Evolutionary conservation across 352 stramenopile species (phyloP).

Genomic region (Phytophthora fragariae): DNA sequence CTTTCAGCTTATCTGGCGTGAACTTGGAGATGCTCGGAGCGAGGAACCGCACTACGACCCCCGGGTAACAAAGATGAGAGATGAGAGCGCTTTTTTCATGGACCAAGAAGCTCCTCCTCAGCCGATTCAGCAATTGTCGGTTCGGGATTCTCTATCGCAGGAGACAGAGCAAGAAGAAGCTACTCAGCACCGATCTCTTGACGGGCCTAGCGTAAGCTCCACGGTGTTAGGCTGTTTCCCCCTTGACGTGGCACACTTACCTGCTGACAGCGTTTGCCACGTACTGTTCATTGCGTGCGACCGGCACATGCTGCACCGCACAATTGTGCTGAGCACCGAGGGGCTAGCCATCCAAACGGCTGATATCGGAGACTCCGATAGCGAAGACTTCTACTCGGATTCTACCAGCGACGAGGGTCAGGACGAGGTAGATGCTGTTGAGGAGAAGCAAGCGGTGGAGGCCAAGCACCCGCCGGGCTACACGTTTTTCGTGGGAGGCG

Average conservation of each 20-base stretch:
- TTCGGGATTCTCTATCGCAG: slow-evolving; percentile 5
- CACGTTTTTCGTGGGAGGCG: slow-evolving; percentile 60
- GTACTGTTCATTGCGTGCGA: slow-evolving; percentile 72
- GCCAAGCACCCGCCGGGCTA: slow-evolving; percentile 34
- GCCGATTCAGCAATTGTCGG: slow-evolving; percentile 12
- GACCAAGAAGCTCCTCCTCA: slow-evolving; percentile 40
- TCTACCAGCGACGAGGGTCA: slow-evolving; percentile 30
- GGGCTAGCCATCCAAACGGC: slow-evolving; percentile 46
- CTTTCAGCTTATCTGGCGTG: slow-evolving; percentile 75
- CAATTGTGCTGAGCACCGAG: slow-evolving; percentile 66
- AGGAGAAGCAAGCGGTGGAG: slow-evolving; percentile 36
- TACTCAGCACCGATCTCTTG: slow-evolving; percentile 18
- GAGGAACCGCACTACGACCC: slow-evolving; percentile 63
- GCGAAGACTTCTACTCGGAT: slow-evolving; percentile 38
- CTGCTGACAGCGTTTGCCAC: slow-evolving; percentile 55
- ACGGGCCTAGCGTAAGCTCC: slow-evolving; percentile 32
- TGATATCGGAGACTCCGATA: slow-evolving; percentile 34
- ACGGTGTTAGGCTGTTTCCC: slow-evolving; percentile 50
- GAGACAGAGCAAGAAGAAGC: slow-evolving; percentile 1
- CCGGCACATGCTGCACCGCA: slow-evolving; percentile 61
- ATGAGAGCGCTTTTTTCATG: slow-evolving; percentile 37
- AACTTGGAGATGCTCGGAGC: slow-evolving; percentile 50
- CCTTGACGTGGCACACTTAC: slow-evolving; percentile 53
- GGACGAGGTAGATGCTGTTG: slow-evolving; percentile 7
- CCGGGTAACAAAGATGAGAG: slow-evolving; percentile 44